Evolutionary conservation across 2,329 filamentous ascomycete species (phyloP).

Genomic region (Metarhizium guizhouense): DNA sequence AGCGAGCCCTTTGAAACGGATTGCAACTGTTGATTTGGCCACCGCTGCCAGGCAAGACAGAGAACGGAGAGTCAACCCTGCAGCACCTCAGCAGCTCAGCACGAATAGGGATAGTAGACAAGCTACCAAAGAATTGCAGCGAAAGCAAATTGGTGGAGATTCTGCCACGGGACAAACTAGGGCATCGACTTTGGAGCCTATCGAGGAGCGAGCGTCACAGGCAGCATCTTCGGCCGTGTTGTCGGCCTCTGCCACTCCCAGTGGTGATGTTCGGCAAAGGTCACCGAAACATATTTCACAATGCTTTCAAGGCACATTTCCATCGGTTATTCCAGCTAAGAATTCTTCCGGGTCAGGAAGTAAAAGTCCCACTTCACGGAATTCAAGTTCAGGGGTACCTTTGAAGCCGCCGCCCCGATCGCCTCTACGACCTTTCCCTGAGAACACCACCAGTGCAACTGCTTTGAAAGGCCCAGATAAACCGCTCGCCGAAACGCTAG

Average conservation of each 20-base stretch:
- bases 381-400: neutral
- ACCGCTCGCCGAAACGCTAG: neutral
- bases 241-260: conserved; percentile 31
- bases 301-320: neutral
- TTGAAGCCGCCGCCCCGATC: neutral
- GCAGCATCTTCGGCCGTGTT: conserved; percentile 21
- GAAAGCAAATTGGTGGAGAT: conserved; percentile 25
- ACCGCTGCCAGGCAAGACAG: conserved; percentile 39
- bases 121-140: conserved; percentile 21
- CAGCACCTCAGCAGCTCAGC: neutral
- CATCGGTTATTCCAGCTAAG: neutral
- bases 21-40: conserved; percentile 40
- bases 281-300: conserved; percentile 34
- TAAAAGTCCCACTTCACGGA: neutral
- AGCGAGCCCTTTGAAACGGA: conserved; percentile 33
- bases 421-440: neutral
- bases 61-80: conserved; percentile 27
- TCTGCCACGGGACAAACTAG: neutral
- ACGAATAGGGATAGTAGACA: neutral
- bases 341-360: neutral
- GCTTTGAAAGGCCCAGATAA: neutral
- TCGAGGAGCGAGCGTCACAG: conserved; percentile 2
- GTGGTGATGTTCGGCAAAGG: conserved; percentile 35
- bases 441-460: too few relatives aligned
- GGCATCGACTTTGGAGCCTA: conserved; percentile 3